These are phyloP conservation scores for Microbotryum silenes-acaulis DNA, from an alignment of 1,284 basidiomycete species.

Conservation along the genomic window DNA sequence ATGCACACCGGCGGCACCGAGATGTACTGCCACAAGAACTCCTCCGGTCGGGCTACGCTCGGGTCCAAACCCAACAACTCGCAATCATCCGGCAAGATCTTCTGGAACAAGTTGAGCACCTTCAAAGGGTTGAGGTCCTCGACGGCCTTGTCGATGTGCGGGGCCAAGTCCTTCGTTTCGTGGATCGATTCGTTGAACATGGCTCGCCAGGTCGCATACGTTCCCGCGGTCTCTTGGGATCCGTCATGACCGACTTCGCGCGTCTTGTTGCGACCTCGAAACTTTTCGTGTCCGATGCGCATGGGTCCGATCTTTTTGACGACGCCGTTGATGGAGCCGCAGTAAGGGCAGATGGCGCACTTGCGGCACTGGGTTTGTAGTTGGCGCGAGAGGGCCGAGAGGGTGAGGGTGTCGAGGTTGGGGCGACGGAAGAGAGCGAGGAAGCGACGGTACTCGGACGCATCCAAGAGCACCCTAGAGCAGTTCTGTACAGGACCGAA, in stretches of 20 bases:
- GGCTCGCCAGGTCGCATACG: slow-evolving; percentile 65
- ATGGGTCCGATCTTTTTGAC: slow-evolving; percentile 94
- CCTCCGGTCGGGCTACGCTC: slow-evolving; percentile 83
- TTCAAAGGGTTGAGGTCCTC: slow-evolving; percentile 95
- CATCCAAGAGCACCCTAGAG: slow-evolving; percentile 84
- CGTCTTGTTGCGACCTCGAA: slow-evolving; percentile 85
- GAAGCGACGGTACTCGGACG: slow-evolving; percentile 72
- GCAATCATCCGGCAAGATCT: slow-evolving; percentile 94
- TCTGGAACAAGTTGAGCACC: slow-evolving; percentile 83
- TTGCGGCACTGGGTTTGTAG: slow-evolving; percentile 85
- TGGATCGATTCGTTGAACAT: slow-evolving; percentile 76
- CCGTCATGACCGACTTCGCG: slow-evolving; percentile 56
- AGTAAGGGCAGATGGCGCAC: slow-evolving; percentile 85
- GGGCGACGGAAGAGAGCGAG: slow-evolving; percentile 83
- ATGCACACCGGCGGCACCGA: slow-evolving; percentile 98
- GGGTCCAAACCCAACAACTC: slow-evolving; percentile 89
- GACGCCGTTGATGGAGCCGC: slow-evolving; percentile 83
- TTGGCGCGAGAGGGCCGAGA: slow-evolving; percentile 76
- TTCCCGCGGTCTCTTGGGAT: slow-evolving; percentile 28
- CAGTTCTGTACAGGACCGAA: slow-evolving; percentile 61
- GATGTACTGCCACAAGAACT: slow-evolving; percentile 99
- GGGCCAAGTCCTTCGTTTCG: slow-evolving; percentile 75
- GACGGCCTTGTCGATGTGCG: slow-evolving; percentile 80
- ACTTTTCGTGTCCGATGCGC: slow-evolving; percentile 97
- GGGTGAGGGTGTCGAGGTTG: slow-evolving; percentile 86